These are phyloP conservation scores for Globisporangium cederbergense DNA, from an alignment of 352 stramenopile species.

Conservation along the genomic window DNA sequence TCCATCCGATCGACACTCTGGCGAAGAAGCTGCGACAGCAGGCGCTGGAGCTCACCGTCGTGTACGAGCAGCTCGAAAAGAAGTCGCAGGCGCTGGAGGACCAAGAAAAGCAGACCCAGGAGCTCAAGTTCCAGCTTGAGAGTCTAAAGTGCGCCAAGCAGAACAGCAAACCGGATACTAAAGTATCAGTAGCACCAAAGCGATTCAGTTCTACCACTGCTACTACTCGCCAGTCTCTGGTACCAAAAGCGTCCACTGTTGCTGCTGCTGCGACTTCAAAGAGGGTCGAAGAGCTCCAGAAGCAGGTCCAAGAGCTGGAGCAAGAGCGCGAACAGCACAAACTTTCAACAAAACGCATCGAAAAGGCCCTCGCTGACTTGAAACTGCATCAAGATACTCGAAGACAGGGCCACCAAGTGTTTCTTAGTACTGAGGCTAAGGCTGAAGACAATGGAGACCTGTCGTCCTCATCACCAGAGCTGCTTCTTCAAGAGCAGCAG, in stretches of 20 bases:
- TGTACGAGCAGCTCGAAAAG: slow-evolving; percentile 69
- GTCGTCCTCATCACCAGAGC: slow-evolving; percentile 3
- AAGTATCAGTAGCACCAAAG: slow-evolving; percentile 1
- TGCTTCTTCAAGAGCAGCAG: slow-evolving; percentile 35
- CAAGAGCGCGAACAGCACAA: slow-evolving; percentile 38
- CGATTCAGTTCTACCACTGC: background rate
- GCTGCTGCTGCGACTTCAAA: slow-evolving; percentile 15
- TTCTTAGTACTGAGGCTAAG: slow-evolving; percentile 1
- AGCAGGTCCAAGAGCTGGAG: slow-evolving; percentile 41
- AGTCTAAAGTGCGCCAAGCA: slow-evolving; percentile 23
- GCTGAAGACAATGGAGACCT: background rate
- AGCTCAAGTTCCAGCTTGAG: slow-evolving; percentile 47
- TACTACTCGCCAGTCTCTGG: background rate
- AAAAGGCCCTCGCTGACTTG: slow-evolving; percentile 35
- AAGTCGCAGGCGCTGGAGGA: slow-evolving; percentile 42
- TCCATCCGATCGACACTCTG: slow-evolving; percentile 59
- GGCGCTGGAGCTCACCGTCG: slow-evolving; percentile 57
- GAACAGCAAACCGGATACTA: slow-evolving; percentile 3
- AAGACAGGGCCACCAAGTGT: background rate
- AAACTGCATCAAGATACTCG: slow-evolving; percentile 33
- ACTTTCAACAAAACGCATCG: slow-evolving; percentile 31
- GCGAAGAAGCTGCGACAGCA: slow-evolving; percentile 75
- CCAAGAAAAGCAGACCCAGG: slow-evolving; percentile 33
- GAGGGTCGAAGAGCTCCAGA: slow-evolving; percentile 28
- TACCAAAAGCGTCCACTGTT: background rate